Base-by-base conservation (phyloP, 1,284 basidiomycete species). In the Cystobasidium pallidum region DNA sequence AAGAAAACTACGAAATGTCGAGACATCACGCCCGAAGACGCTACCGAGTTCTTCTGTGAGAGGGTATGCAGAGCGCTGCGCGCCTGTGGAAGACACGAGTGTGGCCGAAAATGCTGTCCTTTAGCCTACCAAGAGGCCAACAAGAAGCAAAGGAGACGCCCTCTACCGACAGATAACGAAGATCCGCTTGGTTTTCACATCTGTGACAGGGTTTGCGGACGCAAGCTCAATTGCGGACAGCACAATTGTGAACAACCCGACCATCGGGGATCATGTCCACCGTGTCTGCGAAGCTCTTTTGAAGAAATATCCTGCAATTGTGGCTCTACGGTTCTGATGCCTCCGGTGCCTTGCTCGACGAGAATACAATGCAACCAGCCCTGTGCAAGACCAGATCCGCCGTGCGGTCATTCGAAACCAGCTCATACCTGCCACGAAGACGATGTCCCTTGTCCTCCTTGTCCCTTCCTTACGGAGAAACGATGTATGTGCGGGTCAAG, bases 251-350 rank as follows among this genome's bases (percentile, higher is more conserved):
- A 86, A 76, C 83, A 84, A 15, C 52, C 55, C 36, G 93, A 96
- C 79, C 94, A 97, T 81, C 87, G 85, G 74, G 91, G 91, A 0
- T 81, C 85, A 0, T 96, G 94, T 79, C 88, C 86, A 2, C 85
- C 88, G 13, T 96, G 94, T 81, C 83, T 94, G 64, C 85, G 88
- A 77, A 92, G 91, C 43, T 89, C 89, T 0, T 97, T 94, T 76
- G 92, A 94, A 67, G 94, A 96, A 89, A 89, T 74, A 54, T 84
- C 81, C 3, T 96, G 93, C 78, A 82, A 86, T 66, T 96, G 94
- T 79, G 90, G 89, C 0, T 85, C 85, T 43, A 90, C 88, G 0
- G 82, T 88, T 32, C 78, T 90, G 24, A 85, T 88, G 54, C 89
- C 89, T 0, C 89, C 89, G 0, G 86, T 90, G 11, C 84, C 89